Evolutionary conservation across 1,284 basidiomycete genomes (phyloP).

Genomic region (Sanghuangporus baumii): DNA sequence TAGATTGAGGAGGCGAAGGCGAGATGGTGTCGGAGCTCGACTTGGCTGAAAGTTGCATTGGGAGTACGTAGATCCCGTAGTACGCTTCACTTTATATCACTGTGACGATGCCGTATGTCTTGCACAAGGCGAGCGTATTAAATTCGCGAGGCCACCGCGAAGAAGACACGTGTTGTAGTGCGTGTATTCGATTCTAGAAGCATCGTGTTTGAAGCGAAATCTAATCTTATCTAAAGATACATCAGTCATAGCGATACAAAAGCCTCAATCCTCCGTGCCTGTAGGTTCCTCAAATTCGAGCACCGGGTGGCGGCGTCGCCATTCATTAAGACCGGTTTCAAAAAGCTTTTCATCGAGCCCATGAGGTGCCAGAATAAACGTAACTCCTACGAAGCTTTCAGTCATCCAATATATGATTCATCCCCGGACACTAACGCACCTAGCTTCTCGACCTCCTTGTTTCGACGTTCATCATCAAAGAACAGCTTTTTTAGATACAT

Average conservation of each 20-base stretch:
- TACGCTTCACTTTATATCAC: neutral
- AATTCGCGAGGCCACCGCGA: neutral
- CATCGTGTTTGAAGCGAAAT: neutral
- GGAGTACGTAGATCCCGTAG: neutral
- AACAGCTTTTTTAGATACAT: conserved; percentile 49
- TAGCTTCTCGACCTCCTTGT: conserved; percentile 69
- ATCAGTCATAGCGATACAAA: neutral
- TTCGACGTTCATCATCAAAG: conserved; percentile 78
- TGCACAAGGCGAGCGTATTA: neutral
- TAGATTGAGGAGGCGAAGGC: neutral
- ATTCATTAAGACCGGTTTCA: conserved; percentile 55
- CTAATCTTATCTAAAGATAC: neutral
- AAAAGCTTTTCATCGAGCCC: conserved; percentile 53
- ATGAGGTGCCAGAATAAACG: conserved; percentile 52
- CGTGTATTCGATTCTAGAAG: neutral
- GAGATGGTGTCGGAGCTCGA: neutral
- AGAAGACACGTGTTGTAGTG: neutral
- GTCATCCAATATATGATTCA: conserved; percentile 18
- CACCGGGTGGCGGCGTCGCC: conserved; percentile 34
- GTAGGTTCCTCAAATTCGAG: neutral
- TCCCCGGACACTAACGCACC: conserved; percentile 33
- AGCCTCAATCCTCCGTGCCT: neutral
- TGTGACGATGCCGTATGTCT: no score
- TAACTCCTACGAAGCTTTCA: conserved; percentile 47
- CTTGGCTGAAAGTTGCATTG: neutral